Conservation (phyloP, 2,329 filamentous ascomycete species). For the Fusarium sp. region DNA sequence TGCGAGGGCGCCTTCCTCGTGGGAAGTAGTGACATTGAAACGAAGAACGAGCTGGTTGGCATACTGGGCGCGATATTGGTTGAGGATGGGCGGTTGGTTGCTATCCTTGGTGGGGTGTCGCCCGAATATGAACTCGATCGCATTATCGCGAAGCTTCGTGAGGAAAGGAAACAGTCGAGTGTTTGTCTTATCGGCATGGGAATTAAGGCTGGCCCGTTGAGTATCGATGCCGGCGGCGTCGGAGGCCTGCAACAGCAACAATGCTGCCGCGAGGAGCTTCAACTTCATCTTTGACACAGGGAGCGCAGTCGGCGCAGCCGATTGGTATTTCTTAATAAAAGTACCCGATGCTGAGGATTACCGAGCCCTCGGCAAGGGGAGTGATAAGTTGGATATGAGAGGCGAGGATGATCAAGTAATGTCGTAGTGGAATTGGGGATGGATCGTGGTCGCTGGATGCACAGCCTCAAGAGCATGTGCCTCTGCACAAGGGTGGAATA, state of each 20-base stretch:
- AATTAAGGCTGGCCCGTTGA: slow-evolving; percentile 37
- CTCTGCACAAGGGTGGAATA: background rate
- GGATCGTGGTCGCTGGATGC: slow-evolving; percentile 18
- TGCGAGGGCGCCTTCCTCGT: slow-evolving; percentile 78
- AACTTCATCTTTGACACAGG: slow-evolving; percentile 38
- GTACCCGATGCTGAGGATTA: background rate
- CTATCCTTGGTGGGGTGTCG: slow-evolving; percentile 51
- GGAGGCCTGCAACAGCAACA: slow-evolving; percentile 45
- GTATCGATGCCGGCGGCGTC: slow-evolving; percentile 47
- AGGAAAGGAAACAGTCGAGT: slow-evolving; percentile 59
- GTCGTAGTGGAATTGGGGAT: slow-evolving; percentile 16
- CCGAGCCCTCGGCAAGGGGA: slow-evolving; percentile 13
- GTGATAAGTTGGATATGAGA: background rate
- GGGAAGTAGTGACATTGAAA: slow-evolving; percentile 79
- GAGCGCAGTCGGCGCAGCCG: slow-evolving; percentile 10
- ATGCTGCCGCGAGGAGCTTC: slow-evolving; percentile 39
- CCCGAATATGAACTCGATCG: slow-evolving; percentile 64
- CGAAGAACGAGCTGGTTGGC: slow-evolving; percentile 87
- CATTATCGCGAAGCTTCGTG: slow-evolving; percentile 63
- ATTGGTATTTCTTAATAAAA: slow-evolving; percentile 7
- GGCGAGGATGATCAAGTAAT: slow-evolving; percentile 24
- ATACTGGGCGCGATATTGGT: slow-evolving; percentile 65
- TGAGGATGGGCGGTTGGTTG: slow-evolving; percentile 41
- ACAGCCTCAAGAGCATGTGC: background rate
- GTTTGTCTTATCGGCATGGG: slow-evolving; percentile 29